Conservation (phyloP, 2,329 filamentous ascomycete species). For the Cladophialophora psammophila region DNA sequence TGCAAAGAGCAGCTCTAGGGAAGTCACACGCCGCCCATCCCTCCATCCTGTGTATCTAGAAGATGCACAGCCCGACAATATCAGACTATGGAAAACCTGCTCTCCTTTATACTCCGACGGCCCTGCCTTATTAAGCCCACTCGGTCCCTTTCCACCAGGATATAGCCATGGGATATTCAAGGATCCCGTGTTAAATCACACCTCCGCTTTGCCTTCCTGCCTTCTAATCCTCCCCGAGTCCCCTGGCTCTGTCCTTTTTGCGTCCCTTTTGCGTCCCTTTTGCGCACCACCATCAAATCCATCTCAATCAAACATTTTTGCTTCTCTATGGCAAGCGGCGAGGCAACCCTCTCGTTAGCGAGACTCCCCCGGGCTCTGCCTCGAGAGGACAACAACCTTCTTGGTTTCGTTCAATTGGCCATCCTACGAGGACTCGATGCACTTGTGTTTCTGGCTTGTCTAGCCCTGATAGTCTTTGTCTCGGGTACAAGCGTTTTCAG, state of each 20-base stretch:
- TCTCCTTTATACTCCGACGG: not conserved
- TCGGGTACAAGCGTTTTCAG: not conserved
- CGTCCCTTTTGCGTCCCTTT: not conserved
- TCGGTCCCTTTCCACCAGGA: not conserved
- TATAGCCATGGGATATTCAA: not conserved
- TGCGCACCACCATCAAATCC: not conserved
- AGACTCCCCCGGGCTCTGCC: not conserved
- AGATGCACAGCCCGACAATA: not conserved
- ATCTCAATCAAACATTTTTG: not conserved
- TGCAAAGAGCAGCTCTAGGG: not conserved
- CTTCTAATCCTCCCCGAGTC: not conserved
- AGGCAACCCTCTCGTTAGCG: not conserved
- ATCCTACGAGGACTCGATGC: not conserved
- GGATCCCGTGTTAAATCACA: not conserved
- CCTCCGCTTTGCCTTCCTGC: conserved; percentile 3
- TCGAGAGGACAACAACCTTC: not conserved
- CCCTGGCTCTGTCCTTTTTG: not conserved
- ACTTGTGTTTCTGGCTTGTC: not conserved
- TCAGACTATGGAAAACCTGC: not conserved
- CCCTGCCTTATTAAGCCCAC: not conserved
- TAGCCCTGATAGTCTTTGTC: not conserved
- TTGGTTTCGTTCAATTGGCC: not conserved
- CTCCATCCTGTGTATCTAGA: not conserved
- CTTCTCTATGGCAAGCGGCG: not conserved
- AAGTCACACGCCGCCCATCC: not conserved